A percentile compares a stretch with the other conserved stretches of the same genome.
phyloP scores from a whole-genome alignment of 2,329 filamentous ascomycete genomes.

The Venturia carpophila region DNA sequence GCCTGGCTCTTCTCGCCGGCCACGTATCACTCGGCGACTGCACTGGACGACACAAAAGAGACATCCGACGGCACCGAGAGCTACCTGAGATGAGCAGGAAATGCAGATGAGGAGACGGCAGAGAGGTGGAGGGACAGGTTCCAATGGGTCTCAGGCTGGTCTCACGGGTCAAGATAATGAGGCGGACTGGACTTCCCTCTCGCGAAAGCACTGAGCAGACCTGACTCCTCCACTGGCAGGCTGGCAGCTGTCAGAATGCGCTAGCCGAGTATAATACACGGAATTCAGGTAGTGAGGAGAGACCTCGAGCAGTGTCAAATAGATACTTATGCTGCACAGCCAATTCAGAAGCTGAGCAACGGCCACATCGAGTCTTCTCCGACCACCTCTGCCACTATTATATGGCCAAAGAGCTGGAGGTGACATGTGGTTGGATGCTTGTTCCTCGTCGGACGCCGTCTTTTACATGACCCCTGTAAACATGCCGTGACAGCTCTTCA shows the following conservation, averaged over 20 bases:
- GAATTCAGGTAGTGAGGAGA: neutral
- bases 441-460: neutral
- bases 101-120: neutral
- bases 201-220: neutral
- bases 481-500: neutral
- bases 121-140: neutral
- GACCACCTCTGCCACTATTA: neutral
- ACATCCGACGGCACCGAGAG: neutral
- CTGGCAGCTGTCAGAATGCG: neutral
- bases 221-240: too few relatives aligned
- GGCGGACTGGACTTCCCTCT: neutral
- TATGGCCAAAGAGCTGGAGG: neutral
- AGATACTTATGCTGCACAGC: too few relatives aligned
- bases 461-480: neutral
- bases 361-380: neutral
- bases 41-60: neutral
- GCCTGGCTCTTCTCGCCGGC: neutral
- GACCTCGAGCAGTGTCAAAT: too few relatives aligned
- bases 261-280: neutral
- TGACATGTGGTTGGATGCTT: neutral
- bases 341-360: neutral
- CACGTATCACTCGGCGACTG: neutral
- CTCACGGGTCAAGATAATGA: neutral
- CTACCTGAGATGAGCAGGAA: constrained; percentile 1
- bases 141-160: neutral